These are phyloP conservation scores for Vigna mungo DNA, from an alignment of 306 rosid species.

Conservation along the genomic window DNA sequence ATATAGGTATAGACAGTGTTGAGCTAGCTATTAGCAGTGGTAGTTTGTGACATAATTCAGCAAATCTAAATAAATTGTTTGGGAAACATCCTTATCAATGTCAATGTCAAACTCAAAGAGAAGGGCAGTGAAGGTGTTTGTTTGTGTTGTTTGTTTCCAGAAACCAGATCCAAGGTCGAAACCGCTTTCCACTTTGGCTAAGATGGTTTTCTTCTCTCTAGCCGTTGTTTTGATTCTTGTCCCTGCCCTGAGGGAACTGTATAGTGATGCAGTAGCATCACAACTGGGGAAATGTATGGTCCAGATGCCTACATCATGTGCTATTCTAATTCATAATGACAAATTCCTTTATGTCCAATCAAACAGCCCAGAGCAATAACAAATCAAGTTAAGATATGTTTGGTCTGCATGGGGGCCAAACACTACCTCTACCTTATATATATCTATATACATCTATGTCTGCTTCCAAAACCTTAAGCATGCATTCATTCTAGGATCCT, in stretches of 20 bases:
- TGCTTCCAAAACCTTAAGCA: neutral
- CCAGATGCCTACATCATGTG: conserved; percentile 20
- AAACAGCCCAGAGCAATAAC: conserved; percentile 39
- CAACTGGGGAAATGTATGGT: conserved; percentile 49
- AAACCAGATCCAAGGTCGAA: conserved; percentile 31
- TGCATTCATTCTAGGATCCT: neutral
- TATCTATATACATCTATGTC: neutral
- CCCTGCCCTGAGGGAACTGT: conserved; percentile 36
- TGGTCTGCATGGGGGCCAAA: conserved; percentile 35
- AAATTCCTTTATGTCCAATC: conserved; percentile 69
- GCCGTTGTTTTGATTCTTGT: conserved; percentile 58
- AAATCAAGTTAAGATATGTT: conserved; percentile 43
- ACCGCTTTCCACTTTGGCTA: conserved; percentile 41
- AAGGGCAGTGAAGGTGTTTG: conserved; percentile 32
- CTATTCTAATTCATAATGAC: conserved; percentile 56
- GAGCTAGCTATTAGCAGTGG: conserved; percentile 11
- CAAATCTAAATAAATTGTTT: conserved; percentile 21
- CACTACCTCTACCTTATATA: neutral
- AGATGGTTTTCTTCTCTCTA: conserved; percentile 50
- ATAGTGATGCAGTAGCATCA: conserved; percentile 23
- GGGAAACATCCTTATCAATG: conserved; percentile 35
- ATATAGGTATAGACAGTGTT: neutral
- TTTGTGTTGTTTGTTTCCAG: conserved; percentile 38
- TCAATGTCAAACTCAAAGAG: conserved; percentile 38
- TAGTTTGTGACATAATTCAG: neutral